These are phyloP conservation scores for Hypoxylon sp. DNA, from an alignment of 2,329 filamentous ascomycete species.

Conservation along the genomic window DNA sequence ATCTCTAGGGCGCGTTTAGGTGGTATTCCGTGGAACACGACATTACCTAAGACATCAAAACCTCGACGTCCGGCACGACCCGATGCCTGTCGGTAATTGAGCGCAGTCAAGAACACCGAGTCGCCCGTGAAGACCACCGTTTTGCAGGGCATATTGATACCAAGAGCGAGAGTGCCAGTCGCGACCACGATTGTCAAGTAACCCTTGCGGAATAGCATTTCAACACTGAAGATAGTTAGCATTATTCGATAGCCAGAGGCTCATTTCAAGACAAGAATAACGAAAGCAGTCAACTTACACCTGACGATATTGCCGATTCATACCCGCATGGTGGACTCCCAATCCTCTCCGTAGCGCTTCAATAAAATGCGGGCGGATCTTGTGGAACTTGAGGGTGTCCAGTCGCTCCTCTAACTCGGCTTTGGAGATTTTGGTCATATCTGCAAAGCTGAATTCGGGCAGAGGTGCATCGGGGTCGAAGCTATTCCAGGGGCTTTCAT, in stretches of 20 bases:
- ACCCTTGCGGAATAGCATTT: constrained; percentile 81
- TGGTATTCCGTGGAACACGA: constrained; percentile 80
- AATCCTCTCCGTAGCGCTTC: constrained; percentile 76
- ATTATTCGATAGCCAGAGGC: not conserved
- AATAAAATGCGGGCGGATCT: constrained; percentile 68
- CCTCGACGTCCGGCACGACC: constrained; percentile 85
- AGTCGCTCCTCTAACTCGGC: constrained; percentile 72
- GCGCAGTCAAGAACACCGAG: constrained; percentile 78
- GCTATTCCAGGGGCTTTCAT: constrained; percentile 70
- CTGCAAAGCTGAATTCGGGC: constrained; percentile 76
- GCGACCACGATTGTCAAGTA: constrained; percentile 80
- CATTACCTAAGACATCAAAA: constrained; percentile 85
- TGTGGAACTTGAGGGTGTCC: constrained; percentile 64
- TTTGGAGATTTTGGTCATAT: constrained; percentile 69
- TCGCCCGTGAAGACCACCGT: constrained; percentile 84
- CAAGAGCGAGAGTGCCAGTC: constrained; percentile 81
- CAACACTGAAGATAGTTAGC: constrained; percentile 62
- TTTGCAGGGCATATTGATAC: constrained; percentile 88
- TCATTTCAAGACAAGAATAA: not conserved
- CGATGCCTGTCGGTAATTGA: constrained; percentile 83
- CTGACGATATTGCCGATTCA: constrained; percentile 84
- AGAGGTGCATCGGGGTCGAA: constrained; percentile 78
- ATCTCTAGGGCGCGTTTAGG: constrained; percentile 74
- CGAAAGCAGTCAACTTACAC: constrained; percentile 58
- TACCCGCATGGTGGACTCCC: constrained; percentile 83